Evolutionary conservation across 495 filamentous ascomycete species (phyloP).

Genomic region (Aspergillus conjunctus): DNA sequence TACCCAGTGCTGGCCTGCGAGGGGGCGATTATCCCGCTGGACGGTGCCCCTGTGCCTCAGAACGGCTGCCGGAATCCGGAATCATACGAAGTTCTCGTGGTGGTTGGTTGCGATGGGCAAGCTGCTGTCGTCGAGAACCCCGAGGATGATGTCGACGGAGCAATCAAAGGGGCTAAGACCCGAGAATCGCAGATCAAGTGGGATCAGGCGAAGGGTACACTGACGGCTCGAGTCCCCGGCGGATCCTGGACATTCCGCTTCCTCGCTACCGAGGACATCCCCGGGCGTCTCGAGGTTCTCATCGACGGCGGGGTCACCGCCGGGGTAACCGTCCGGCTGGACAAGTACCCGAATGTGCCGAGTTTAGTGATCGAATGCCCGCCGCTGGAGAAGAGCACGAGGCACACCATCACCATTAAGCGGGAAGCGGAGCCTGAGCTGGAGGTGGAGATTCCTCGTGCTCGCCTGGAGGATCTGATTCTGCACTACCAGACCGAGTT

Average conservation of each 20-base stretch:
- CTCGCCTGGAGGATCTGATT: constrained; percentile 35
- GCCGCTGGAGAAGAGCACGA: too few relatives aligned
- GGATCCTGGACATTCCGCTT: background rate
- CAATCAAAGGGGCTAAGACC: background rate
- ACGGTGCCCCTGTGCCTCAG: constrained; percentile 31
- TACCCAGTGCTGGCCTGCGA: constrained; percentile 56
- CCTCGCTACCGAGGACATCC: background rate
- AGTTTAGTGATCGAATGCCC: background rate
- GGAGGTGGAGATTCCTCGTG: constrained; percentile 30
- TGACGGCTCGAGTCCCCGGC: background rate
- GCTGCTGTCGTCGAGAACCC: constrained; percentile 46
- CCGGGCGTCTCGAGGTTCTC: background rate
- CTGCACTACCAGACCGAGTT: constrained; percentile 46
- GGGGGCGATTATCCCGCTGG: constrained; percentile 57
- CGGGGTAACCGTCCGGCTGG: background rate
- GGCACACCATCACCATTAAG: constrained; percentile 22
- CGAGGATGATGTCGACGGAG: constrained; percentile 22
- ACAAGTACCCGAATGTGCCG: background rate
- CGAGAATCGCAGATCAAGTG: background rate
- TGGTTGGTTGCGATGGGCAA: constrained; percentile 52
- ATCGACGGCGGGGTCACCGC: background rate
- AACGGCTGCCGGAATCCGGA: constrained; percentile 48
- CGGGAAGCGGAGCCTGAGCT: constrained; percentile 41
- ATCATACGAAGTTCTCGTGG: constrained; percentile 48
- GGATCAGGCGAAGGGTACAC: background rate